Conservation (phyloP, 2,329 filamentous ascomycete genomes). For the Fusarium sp. region DNA sequence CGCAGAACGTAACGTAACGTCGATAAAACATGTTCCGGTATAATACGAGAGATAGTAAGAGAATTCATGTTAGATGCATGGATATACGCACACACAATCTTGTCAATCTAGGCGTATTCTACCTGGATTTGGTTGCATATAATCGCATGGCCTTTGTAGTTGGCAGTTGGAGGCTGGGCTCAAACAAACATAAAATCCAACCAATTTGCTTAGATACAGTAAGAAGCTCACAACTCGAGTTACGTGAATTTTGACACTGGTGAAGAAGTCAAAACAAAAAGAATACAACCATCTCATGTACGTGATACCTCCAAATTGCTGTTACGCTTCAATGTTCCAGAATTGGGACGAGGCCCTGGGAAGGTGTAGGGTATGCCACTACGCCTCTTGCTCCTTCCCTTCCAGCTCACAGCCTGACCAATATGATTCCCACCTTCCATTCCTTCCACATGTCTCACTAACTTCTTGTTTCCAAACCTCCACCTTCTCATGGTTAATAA, state of each 20-base stretch:
- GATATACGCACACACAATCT: too few species aligned
- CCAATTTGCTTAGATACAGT: too few species aligned
- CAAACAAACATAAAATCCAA: neutral
- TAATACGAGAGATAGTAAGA: neutral
- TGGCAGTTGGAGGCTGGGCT: too few species aligned
- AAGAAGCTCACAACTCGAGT: neutral
- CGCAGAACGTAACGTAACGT: conserved; percentile 13
- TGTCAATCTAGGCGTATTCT: neutral
- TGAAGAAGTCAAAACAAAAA: neutral
- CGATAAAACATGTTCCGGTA: neutral
- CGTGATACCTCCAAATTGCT: neutral
- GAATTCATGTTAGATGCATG: neutral
- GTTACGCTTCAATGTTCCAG: neutral
- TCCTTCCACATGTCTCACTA: neutral
- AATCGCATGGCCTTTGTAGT: too few species aligned
- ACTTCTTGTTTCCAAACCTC: neutral
- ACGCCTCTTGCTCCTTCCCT: neutral
- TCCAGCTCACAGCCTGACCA: neutral
- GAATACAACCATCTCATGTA: too few species aligned
- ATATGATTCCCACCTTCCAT: neutral
- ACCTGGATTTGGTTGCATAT: neutral
- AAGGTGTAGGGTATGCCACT: conserved; percentile 11
- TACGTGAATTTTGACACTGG: accelerated
- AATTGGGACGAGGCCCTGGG: too few species aligned
- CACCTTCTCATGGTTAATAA: neutral